A percentile compares a stretch with the other conserved stretches of the same genome.
These are phyloP conservation scores for Candida golubevii DNA, from an alignment of 805 yeast species.

Conservation along the genomic window DNA sequence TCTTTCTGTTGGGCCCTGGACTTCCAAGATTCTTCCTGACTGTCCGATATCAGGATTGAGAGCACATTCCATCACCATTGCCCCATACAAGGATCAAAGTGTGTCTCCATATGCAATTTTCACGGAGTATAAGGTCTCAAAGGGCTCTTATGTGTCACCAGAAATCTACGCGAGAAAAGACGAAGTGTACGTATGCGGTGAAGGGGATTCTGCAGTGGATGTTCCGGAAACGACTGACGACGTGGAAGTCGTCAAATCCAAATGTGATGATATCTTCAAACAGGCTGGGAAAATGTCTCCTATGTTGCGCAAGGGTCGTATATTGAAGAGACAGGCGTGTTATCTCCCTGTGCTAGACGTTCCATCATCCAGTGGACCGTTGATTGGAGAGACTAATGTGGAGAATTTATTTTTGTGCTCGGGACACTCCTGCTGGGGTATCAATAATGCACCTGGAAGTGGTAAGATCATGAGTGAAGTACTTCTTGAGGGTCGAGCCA, in stretches of 20 bases:
- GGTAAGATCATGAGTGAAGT: slow-evolving; percentile 91
- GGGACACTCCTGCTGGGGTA: slow-evolving; percentile 99
- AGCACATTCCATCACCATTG: slow-evolving; percentile 91
- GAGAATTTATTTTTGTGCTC: slow-evolving; percentile 73
- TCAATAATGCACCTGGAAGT: slow-evolving; percentile 94
- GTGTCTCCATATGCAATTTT: slow-evolving; percentile 94
- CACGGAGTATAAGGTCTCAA: slow-evolving; percentile 79
- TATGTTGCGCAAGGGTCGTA: slow-evolving; percentile 65
- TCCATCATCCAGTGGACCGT: slow-evolving; percentile 88
- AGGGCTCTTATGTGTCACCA: slow-evolving; percentile 72
- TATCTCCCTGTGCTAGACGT: slow-evolving; percentile 92
- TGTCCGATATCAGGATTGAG: slow-evolving; percentile 93
- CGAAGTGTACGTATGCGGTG: slow-evolving; percentile 96
- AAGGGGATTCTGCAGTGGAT: slow-evolving; percentile 86
- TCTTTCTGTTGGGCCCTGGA: slow-evolving; percentile 94
- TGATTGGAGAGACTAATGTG: slow-evolving; percentile 91
- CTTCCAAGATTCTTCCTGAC: slow-evolving; percentile 81
- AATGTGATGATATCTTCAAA: slow-evolving; percentile 81
- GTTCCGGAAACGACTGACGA: slow-evolving; percentile 94
- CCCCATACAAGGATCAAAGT: slow-evolving; percentile 63
- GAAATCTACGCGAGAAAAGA: slow-evolving; percentile 93
- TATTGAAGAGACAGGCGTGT: slow-evolving; percentile 87
- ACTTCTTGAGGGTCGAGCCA: slow-evolving; percentile 75
- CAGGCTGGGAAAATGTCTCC: slow-evolving; percentile 76
- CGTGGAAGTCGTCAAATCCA: slow-evolving; percentile 79